Base-by-base conservation (phyloP, 2,329 filamentous ascomycete genomes). In the Colletotrichum australisinense region DNA sequence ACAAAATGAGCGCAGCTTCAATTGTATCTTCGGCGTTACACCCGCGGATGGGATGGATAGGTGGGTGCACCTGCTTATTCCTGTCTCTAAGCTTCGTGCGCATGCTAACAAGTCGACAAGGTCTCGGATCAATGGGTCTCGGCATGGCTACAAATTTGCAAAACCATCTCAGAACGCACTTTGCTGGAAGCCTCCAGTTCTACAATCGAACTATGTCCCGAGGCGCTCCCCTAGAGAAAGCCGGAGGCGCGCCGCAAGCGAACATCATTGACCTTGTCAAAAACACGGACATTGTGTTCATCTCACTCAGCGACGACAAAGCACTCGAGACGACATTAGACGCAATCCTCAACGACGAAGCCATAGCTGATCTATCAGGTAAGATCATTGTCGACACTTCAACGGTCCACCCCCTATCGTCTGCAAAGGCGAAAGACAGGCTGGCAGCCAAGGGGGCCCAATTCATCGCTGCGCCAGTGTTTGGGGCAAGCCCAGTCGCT, bases 61-160 rank as follows among this genome's bases (percentile, higher is more conserved):
- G 30, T 32, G 30, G 30, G 8, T 32, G 30, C 30, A 32, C 30
- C 30, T 32, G 9, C 30, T 32, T 11, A 9, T 11, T 32, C 30
- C 30, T 32, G 30, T 32, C 30, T 9, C 30, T 32, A 11, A 32
- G 2, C 30, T 32, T 32, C 30, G 9, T 32, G 30, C 30, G 30
- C 30, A 32, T 32, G 30, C 30, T 32, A 7, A 32, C 12, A 6
- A 24, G 2, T 8, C 1, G 24, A 2, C 12, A 12, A 77, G 87
- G 87, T 4, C 82, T 89, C 0, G 87, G 87, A 1, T 88, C 86
- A 1, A 89, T 89, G 87, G 87, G 87, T 1, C 78, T 83, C 0
- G 80, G 78, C 1, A 89, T 89, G 87, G 84, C 87, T 1, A 79
- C 78, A 7, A 88, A 89, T 69, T 79, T 89, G 0, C 87, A 88